Evolutionary conservation across 305 asterid genomes (phyloP), one percentile per base, ranked within the genome.

Genomic region (Andrographis paniculata): DNA sequence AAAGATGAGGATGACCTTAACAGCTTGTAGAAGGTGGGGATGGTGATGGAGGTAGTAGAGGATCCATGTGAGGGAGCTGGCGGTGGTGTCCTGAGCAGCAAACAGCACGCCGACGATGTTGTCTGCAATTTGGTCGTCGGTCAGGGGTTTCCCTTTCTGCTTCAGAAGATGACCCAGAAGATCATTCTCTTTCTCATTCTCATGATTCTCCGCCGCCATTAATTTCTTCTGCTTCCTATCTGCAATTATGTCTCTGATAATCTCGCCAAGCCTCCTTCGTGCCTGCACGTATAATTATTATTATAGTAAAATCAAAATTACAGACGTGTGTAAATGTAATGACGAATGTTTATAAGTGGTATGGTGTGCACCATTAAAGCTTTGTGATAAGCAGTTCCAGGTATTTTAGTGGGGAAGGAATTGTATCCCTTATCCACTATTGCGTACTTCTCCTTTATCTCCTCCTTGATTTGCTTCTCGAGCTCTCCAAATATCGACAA

Each of bases 41-140:
- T 85, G 23, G 37, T 89, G 84, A 22, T 67, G 66, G n/a, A 89
- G 80, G 72, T 82, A 85, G 49, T 89, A 85, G 60, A 89, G 70
- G 33, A 89, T 71, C 98, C 98, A 89, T 30, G 98, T 89, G 14
- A 89, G 44, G 22, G 78, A 82, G 55, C 84, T 73, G 6, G 98
- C 98, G 0, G 98, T 89, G 8, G 98, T 89, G 31, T 89, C 98
- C 39, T 82, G 98, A 35, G 96, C 98, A 8, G 98, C 96, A 70
- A 89, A 89, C 30, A 89, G 58, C 0, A 89, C 77, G 20, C 98
- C 98, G 4, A 89, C 80, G 37, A 85, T 60, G 55, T 89, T 89
- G 65, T 89, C 98, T 0, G 85, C 69, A 2, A 89, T 78, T 53
- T 85, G 80, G n/a, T 78, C 86, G 39, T 76, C 80, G 1, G 39